A percentile compares a stretch with the other conserved stretches of the same genome.
Conservation (phyloP, 768 basidiomycete species). For the Pleurotus platypus region DNA sequence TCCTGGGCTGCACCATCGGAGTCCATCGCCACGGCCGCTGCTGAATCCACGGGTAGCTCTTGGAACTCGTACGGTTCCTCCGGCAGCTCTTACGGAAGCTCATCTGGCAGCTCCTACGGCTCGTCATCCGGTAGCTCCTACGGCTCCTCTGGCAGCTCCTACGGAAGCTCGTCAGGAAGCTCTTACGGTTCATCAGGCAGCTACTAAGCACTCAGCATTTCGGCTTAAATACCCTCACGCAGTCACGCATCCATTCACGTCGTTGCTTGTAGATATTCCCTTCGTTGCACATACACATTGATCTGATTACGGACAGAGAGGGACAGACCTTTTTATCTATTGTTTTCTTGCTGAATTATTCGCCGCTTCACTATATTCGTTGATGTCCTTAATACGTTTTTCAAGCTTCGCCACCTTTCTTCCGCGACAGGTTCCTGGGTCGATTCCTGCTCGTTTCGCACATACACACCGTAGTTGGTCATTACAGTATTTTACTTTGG, state of each 20-base stretch:
- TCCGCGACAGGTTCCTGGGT: conserved; percentile 15
- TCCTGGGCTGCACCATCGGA: background rate
- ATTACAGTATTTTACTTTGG: conserved; percentile 3
- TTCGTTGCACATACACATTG: conserved; percentile 19
- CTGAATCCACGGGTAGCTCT: conserved; percentile 5
- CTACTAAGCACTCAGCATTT: conserved; percentile 23
- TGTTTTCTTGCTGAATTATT: conserved; percentile 28
- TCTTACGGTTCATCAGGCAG: conserved; percentile 21
- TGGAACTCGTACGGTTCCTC: conserved; percentile 13
- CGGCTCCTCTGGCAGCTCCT: conserved; percentile 18
- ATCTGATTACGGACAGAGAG: conserved; percentile 8
- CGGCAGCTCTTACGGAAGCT: conserved; percentile 15
- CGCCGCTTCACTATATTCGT: conserved; percentile 25
- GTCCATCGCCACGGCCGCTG: conserved; percentile 6
- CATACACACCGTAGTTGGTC: conserved; percentile 3
- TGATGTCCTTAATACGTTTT: conserved; percentile 38
- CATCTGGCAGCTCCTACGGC: background rate
- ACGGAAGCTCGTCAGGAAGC: conserved; percentile 19
- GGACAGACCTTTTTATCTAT: conserved; percentile 30
- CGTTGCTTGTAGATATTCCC: conserved; percentile 29
- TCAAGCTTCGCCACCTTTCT: conserved; percentile 8
- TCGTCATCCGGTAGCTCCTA: conserved; percentile 10
- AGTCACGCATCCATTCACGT: conserved; percentile 22
- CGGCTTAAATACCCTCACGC: conserved; percentile 20
- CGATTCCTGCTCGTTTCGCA: conserved; percentile 20